Evolutionary conservation across 345 rosid species (phyloP), one percentile per base, ranked within the genome.

Genomic region (Eucalyptus paniculata): DNA sequence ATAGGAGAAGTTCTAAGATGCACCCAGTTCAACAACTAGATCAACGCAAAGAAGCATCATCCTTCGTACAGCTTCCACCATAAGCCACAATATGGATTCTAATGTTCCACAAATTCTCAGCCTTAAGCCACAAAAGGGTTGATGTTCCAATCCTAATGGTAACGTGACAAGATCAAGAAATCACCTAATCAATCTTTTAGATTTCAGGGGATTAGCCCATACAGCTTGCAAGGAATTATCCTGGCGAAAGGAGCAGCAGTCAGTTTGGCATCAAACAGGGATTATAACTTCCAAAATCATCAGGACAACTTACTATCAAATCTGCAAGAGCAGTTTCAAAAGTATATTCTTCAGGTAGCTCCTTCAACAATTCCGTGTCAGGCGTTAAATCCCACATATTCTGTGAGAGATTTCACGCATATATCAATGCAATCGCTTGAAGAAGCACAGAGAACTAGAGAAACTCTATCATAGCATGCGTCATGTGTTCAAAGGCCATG

Each of bases 181-280:
- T 88, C 60, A 96, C 98, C 98, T 92, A 72, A 96, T 95, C 81
- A 94, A 87, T 91, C 92, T 95, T 90, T 92, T 91, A 23, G 91
- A 91, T 62, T 86, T 89, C 67, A 56, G 26, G 58, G 88, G 89
- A 65, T 85, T 91, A 54, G 90, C 77, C 97, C 97, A 95, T 15
- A 96, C 95, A 62, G 97, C 98, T 94, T 96, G 98, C 92, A 96
- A 92, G 51, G 97, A 96, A 91, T 95, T 95, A 91, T 95, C 98
- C 97, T 95, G 94, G 56, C 50, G 90, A 91, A 91, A 56, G 15
- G 89, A 49, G 12, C 54, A 81, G 88, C 24, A 32, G 60, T 83
- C 82, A 69, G 82, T 69, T 69, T 34, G 82, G 82, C 44, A 69
- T 69, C 44, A 69, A 69, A 69, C 44, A 18, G 7, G 44, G 44